Evolutionary conservation across 1,284 basidiomycete species (phyloP), one percentile per base, ranked within the genome.

Genomic region (Ustilago trichophora): DNA sequence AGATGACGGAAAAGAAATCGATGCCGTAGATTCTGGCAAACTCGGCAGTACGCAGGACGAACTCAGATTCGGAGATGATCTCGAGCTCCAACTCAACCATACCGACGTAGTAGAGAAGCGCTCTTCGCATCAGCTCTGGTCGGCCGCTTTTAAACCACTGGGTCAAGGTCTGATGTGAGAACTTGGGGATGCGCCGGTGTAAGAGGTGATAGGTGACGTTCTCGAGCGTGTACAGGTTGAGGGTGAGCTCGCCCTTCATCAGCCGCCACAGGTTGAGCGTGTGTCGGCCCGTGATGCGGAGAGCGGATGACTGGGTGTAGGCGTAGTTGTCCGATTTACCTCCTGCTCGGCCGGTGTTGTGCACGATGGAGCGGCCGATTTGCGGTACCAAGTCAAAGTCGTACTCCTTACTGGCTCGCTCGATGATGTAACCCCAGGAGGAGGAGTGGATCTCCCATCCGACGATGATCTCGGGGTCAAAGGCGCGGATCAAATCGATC

Each of bases 11-110:
- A 78, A 90, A 92, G 81, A 98, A 98, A 82, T 98, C 95, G 44
- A 98, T 90, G 0, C 95, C 95, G 72, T 97, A 97, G 12, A 98
- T 91, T 12, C 95, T 88, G 16, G 95, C 93, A 75, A 97, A 97
- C 82, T 98, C 95, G 5, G 77, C 77, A 8, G 78, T 80, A n/a
- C 79, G 65, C 24, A 72, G 47, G 2, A 81, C 66, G 31, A 79
- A 59, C 41, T 80, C 79, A 26, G 77, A 77, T 22, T 65, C 59
- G 19, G 75, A 63, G 24, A 81, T 65, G 44, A 81, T 66, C 36
- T 70, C 70, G 22, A 78, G 63, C 22, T 62, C 69, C 22, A 55
- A 36, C 42, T 73, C 66, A 29, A 71, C 66, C 35, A 63, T 70
- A 7, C 73, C 70, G 24, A 74, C 29, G 34, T 59, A 72, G 48